Base-by-base conservation (phyloP, 441 rosid species). In the Gossypium davidsonii region DNA sequence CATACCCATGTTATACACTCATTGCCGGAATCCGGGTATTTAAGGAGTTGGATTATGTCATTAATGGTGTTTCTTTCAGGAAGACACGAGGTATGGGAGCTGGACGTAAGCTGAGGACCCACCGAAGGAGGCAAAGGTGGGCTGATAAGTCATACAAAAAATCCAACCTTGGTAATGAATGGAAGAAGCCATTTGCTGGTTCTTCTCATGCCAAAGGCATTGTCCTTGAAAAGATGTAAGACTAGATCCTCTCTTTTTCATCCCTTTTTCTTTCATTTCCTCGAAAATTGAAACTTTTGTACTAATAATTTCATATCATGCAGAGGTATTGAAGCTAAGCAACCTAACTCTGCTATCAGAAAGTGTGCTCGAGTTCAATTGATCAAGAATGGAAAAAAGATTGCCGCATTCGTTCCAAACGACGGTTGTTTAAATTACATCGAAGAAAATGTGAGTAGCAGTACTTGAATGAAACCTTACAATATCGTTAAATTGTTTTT, bases 31-130 rank as follows among this genome's bases (percentile, higher is more conserved):
- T 31, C 34, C 0, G 6, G 34, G 34, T 31, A 4, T 11, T 69
- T 53, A 1, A 34, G 44, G 8, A 69, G 51, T 46, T 0, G 17
- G 8, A 28, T 52, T n/a, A 11, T 69, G 28, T 5, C 14, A 15
- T 46, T 14, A 31, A 62, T 3, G 17, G 20, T 34, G 1, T 70
- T 17, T 14, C 20, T 25, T 56, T 1, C 79, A 86, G 88, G 73
- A 86, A 86, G 79, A 86, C 90, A 63, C 83, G 86, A 60, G 90
- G 88, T 39, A 84, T 83, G 88, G 90, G 90, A 84, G 90, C 87
- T 4, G 90, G 81, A 62, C 85, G 88, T 52, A 77, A 86, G 83
- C 85, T 84, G 72, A 74, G 78, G 55, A 69, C 67, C 67, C 87
- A 83, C 71, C 72, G 86, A 7, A 84, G 85, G 67, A 77, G 59